Base-by-base conservation (phyloP, 352 stramenopile species). In the Phytophthora meadii region DNA sequence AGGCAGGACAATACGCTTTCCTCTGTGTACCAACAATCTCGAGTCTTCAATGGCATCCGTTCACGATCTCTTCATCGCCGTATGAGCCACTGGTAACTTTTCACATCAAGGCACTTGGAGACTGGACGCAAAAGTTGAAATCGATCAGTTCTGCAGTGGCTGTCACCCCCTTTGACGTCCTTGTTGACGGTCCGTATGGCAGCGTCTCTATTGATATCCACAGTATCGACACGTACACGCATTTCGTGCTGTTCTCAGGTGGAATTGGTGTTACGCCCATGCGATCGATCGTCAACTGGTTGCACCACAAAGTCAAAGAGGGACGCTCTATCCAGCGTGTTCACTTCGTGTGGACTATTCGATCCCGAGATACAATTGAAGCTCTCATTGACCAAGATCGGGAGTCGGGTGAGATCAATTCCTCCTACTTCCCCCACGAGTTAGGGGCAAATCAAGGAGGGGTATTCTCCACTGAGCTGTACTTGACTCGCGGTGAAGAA, bases 41-140 rank as follows among this genome's bases (percentile, higher is more conserved):
- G 28, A 15, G 46, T 17, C 48, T 84, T 3, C 64, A 95, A 69
- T 96, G 87, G 87, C 88, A 96, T 61, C 88, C 88, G 44, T 95
- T 95, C 68, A 92, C 84, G 15, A 82, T 96, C 37, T 89, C 82
- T 11, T 91, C 77, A 14, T 77, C 80, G 1, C 84, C 85, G 2
- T 54, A 72, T 28, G 79, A 93, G 72, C n/a, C 69, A 41, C 64
- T 79, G 59, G 65, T 88, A 11, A 81, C 67, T 1, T 71, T 93
- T 49, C 80, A 88, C 58, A 82, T 93, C 57, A 77, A 74, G 25
- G 56, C 65, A 4, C 25, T 77, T 0, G 81, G 82, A 8, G 78
- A 91, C 47, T 89, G 82, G 80, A 89, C 82, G 12, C 55, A 60
- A 4, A 70, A 67, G 32, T 70, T 89, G 4, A 52, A 68, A 3